phyloP scores from a whole-genome alignment of 169 alveolate species.

The Amoebophrya sp. region DNA sequence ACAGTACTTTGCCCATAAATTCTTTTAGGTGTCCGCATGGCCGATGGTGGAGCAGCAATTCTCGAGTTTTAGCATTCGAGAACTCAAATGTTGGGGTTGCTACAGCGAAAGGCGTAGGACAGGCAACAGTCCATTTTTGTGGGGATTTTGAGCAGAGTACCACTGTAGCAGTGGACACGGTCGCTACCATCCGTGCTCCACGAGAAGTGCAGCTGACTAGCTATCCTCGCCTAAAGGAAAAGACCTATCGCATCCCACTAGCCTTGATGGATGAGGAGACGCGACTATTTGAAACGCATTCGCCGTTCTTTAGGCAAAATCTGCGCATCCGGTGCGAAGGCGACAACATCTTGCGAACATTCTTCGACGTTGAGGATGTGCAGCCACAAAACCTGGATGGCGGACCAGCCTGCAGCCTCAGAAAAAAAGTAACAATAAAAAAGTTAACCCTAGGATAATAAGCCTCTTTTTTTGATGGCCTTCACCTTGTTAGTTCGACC shows the following conservation, averaged over 20 bases:
- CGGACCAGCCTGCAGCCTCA: not conserved
- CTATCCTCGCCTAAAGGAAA: not conserved
- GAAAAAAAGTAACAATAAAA: no score
- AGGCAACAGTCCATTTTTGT: not conserved
- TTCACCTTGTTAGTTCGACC: no score
- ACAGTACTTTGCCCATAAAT: no score
- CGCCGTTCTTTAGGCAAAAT: not conserved
- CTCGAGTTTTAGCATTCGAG: not conserved
- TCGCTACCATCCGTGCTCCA: not conserved
- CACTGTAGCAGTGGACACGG: not conserved
- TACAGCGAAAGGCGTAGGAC: not conserved
- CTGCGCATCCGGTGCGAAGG: not conserved
- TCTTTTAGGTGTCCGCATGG: not conserved
- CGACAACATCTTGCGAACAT: not conserved
- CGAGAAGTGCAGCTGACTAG: not conserved
- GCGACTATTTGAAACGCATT: not conserved
- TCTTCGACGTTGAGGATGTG: not conserved
- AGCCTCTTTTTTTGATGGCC: no score
- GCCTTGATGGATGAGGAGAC: not conserved
- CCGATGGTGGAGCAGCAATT: not conserved
- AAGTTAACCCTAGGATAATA: no score
- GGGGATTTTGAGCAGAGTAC: constrained; percentile 12
- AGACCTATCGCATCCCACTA: not conserved
- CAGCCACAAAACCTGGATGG: not conserved
- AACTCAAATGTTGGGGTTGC: not conserved